phyloP scores from a whole-genome alignment of 1,139 yeast species.

The Hansenula sp. region DNA sequence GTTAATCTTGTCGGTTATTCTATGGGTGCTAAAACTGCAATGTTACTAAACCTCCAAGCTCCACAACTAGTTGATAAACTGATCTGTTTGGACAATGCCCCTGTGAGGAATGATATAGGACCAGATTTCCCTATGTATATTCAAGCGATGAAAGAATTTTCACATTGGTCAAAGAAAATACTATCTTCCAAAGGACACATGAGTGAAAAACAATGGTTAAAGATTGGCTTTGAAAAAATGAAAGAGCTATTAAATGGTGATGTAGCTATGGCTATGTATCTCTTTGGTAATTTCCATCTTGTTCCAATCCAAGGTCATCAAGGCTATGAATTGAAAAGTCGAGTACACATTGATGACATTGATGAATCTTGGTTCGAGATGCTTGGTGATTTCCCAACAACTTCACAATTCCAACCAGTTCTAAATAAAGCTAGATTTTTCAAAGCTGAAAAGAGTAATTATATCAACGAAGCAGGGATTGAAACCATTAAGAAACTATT shows the following conservation, averaged over 20 bases:
- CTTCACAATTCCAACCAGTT: no score
- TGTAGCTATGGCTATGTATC: not conserved
- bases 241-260: not conserved
- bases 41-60: conserved; percentile 32
- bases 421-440: conserved; percentile 32
- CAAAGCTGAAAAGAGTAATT: conserved; percentile 32
- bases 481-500: conserved; percentile 30
- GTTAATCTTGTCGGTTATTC: conserved; percentile 42
- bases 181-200: not conserved
- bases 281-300: not conserved
- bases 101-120: conserved; percentile 22
- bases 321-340: not conserved
- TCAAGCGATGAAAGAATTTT: conserved; percentile 1
- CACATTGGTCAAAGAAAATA: conserved; percentile 3
- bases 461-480: conserved; percentile 26
- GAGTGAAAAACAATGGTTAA: not conserved
- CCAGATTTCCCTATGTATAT: conserved; percentile 5
- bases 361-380: not conserved
- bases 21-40: conserved; percentile 51
- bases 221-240: not conserved
- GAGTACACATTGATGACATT: not conserved
- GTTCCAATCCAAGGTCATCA: not conserved
- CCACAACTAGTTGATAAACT: conserved; percentile 33
- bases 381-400: conserved; percentile 36
- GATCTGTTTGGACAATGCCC: conserved; percentile 43